These are phyloP conservation scores for Ophiostoma fasciatum DNA, from an alignment of 2,329 filamentous ascomycete species.

Conservation along the genomic window DNA sequence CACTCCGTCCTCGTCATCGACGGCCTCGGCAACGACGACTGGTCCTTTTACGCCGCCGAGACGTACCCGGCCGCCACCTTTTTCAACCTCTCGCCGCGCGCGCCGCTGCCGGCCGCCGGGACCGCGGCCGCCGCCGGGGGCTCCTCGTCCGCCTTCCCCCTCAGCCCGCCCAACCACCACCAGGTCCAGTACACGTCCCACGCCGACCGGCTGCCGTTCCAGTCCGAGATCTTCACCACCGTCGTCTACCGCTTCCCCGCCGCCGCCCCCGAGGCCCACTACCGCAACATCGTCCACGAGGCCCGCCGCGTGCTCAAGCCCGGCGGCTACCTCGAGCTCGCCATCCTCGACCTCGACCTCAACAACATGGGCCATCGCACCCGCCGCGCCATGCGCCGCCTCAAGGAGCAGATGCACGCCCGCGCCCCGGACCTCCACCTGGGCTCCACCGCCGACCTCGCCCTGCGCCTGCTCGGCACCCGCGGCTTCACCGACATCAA, in stretches of 20 bases:
- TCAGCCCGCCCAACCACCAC: slow-evolving; percentile 55
- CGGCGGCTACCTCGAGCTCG: slow-evolving; percentile 65
- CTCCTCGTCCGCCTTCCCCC: slow-evolving; percentile 38
- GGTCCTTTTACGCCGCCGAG: slow-evolving; percentile 74
- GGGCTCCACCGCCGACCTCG: slow-evolving; percentile 40
- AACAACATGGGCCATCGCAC: slow-evolving; percentile 67
- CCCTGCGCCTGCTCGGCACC: slow-evolving; percentile 52
- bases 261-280: slow-evolving; percentile 51
- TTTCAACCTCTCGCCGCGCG: slow-evolving; percentile 56
- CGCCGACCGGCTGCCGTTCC: slow-evolving; percentile 56
- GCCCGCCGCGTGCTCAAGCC: slow-evolving; percentile 64
- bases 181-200: slow-evolving; percentile 56
- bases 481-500: slow-evolving; percentile 60
- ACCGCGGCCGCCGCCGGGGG: slow-evolving; percentile 24
- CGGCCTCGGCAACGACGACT: slow-evolving; percentile 74
- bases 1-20: slow-evolving; percentile 63
- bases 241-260: slow-evolving; percentile 66
- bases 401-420: slow-evolving; percentile 57
- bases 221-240: slow-evolving; percentile 57
- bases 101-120: slow-evolving; percentile 32
- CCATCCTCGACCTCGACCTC: slow-evolving; percentile 64
- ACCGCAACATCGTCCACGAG: slow-evolving; percentile 58
- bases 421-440: slow-evolving; percentile 46
- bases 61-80: slow-evolving; percentile 62
- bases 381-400: slow-evolving; percentile 49